Evolutionary conservation across 176 grass and related monocot genomes (phyloP), one percentile per base, ranked within the genome.

Genomic region (Dendrocalamus sinicus): DNA sequence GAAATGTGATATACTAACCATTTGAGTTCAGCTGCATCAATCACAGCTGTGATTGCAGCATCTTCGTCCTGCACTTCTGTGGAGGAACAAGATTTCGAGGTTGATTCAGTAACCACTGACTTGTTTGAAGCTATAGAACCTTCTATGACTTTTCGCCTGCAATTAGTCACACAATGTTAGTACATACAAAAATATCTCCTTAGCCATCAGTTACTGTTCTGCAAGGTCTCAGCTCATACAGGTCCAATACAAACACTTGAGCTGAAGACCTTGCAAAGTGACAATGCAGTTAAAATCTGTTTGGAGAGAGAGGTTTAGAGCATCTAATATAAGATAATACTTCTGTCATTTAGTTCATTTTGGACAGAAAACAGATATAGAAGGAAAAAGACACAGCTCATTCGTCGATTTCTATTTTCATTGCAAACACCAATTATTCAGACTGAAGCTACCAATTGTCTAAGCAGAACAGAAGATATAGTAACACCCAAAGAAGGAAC

Each of bases 21-120:
- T 87, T 88, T 91, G 22, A 87, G 51, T 84, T 91, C 80, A 88
- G 85, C 76, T 13, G 75, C 85, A 76, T 91, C 85, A 69, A 91
- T 88, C 53, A 91, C 70, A 62, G 81, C 81, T 64, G 67, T 16
- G 0, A 87, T 91, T 44, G 89, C 81, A 54, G 80, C 75, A 86
- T 92, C 83, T 81, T 89, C 82, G 83, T 92, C 86, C 58, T 76
- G 83, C 58, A 92, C 35, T 89, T 73, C 83, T 20, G 62, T 44
- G 12, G 83, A 89, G 32, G 83, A 85, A 84, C 68, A 59, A 12
- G 88, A 84, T 69, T 90, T 93, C 68, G 71, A 81, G 41, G 35
- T 62, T 24, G 73, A 84, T 58, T 84, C 76, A 39, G 64, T 93
- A 70, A 93, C 48, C 8, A 81, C 77, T 24, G 54, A 90, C 59